Base-by-base conservation (phyloP, 495 filamentous ascomycete genomes). In the Penicillium diatomitis region DNA sequence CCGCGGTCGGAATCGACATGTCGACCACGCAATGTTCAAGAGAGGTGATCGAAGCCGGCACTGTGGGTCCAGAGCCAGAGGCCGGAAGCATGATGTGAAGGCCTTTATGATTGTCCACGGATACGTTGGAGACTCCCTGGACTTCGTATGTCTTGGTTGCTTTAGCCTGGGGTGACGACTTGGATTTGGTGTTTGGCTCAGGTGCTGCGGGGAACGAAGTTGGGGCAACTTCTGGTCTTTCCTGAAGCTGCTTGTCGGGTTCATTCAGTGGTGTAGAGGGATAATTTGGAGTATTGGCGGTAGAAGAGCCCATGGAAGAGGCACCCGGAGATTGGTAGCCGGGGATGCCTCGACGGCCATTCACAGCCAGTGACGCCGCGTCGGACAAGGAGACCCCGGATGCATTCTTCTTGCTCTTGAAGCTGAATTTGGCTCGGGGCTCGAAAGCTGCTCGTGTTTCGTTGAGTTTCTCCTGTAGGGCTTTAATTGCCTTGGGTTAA, bases 11-110 rank as follows among this genome's bases (percentile, higher is more conserved):
- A 11, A 79, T 68, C 1, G 82, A 82, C 72, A 95, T 83, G 63
- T 95, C 85, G 32, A 95, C 78, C 3, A 96, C 72, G 61, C 88
- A 91, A 46, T 74, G 75, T 3, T 73, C 64, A 10, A 96, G 65
- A n/a, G 82, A 75, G 1, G 81, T 86, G 20, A 96, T 68, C 2
- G 83, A 84, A 2, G 85, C 85, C 1, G 86, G 83, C 3, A 84
- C 81, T 0, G 82, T 81, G 0, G 85, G 73, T 29, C 74, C 72
- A 4, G 83, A 77, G 2, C 85, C 79, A 2, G 84, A 82, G 3
- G 80, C 65, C 0, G 86, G 85, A 0, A 91, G 78, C 58, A 85
- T 82, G 55, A 73, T 73, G 59, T 91, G 84, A n/a, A 80, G 57
- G 4, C 72, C 70, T 6, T 55, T 60, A 47, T 89, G 83, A 46